Evolutionary conservation across 371 early-diverging fungal species (phyloP), one percentile per base, ranked within the genome.

Genomic region (Saksenaea vasiformis): DNA sequence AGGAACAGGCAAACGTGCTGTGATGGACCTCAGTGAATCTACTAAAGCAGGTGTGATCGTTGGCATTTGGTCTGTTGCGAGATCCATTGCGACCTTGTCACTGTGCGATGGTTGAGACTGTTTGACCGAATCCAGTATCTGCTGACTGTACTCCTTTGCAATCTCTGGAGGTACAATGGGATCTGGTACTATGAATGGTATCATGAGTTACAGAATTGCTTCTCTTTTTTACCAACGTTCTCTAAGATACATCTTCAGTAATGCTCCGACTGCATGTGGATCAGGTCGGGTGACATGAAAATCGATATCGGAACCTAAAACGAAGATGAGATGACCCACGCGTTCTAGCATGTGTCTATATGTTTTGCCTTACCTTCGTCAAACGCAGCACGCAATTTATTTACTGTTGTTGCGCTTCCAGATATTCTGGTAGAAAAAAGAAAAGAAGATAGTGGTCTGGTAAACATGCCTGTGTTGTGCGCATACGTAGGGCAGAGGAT

Each of bases 161-260:
- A 79, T 24, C 19, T 70, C 68, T 31, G 19, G 43, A 15, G 79
- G 79, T 19, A 82, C 67, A 26, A 82, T 70, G 11, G 77, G 73
- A 13, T 81, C 73, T 13, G 84, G 84, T 27, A 83, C 82, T 83
- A 57, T 37, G n/a, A 37, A 37, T 15, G 9, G 10, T 24, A 15
- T 15, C 34, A 27, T 19, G 19, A 31, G 31, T 4, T 31, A 31
- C 31, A 4, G 4, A 4, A 31, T 31, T 56, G n/a, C 10, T 9
- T 55, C 35, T 31, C 9, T 36, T 22, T 17, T 31, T 1, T 7
- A 54, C 51, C 3, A 5, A 57, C 88, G 67, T 77, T 93, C 93
- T 43, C 95, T 79, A 24, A 94, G 68, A 66, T 87, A 94, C 65
- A 90, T 84, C 65, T 93, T 94, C n/a, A 94, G 77, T 22, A 94